phyloP scores from a whole-genome alignment of 192 early-diverging fungal species.

The Backusella australiensis region DNA sequence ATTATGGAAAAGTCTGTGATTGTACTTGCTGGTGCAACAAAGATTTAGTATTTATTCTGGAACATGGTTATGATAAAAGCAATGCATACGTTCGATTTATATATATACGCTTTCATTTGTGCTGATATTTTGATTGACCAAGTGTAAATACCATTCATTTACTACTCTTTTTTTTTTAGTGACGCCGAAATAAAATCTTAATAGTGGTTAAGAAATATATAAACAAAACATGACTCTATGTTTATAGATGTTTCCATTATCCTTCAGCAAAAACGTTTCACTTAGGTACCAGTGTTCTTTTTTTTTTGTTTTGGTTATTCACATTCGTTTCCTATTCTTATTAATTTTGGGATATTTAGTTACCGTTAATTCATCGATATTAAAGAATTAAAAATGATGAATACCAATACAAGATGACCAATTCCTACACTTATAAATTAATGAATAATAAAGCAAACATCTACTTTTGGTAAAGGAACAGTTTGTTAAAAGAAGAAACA shows the following conservation, averaged over 20 bases:
- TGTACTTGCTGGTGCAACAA: not conserved
- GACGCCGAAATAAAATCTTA: too few relatives aligned
- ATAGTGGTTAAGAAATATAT: too few relatives aligned
- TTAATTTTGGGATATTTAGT: not conserved
- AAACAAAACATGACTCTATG: too few relatives aligned
- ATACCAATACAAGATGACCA: not conserved
- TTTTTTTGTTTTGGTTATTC: too few relatives aligned
- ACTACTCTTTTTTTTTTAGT: too few relatives aligned
- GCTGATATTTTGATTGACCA: not conserved
- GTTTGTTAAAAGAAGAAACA: not conserved
- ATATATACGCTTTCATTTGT: not conserved
- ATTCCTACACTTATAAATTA: not conserved
- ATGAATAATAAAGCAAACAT: not conserved
- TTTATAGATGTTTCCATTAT: too few relatives aligned
- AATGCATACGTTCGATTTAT: not conserved
- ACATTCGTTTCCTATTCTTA: too few relatives aligned
- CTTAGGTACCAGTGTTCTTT: too few relatives aligned
- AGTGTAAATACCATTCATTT: too few relatives aligned
- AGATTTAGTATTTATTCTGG: not conserved
- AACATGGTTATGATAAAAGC: too few relatives aligned
- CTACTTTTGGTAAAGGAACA: not conserved
- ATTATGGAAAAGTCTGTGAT: constrained; percentile 6
- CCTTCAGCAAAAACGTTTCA: too few relatives aligned
- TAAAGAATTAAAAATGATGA: not conserved
- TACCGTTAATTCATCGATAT: not conserved